Evolutionary conservation across 2,329 filamentous ascomycete genomes (phyloP).

Genomic region (Alternaria sp.): DNA sequence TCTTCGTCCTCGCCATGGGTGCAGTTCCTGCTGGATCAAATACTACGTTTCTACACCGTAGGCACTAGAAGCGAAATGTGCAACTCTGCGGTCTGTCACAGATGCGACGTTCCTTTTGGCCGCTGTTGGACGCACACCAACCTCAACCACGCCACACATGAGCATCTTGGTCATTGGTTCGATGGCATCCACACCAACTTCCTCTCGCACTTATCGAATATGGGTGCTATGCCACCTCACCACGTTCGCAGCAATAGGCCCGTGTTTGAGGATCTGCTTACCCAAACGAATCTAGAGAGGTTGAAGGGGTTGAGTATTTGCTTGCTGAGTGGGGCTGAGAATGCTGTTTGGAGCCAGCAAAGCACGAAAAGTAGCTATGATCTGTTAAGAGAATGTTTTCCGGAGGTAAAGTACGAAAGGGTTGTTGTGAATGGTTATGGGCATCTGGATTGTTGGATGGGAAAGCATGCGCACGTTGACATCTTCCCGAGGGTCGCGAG

Average conservation of each 20-base stretch:
- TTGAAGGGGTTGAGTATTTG: neutral
- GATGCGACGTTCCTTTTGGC: conserved; percentile 68
- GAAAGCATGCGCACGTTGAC: neutral
- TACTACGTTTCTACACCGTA: too few species aligned
- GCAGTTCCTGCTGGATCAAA: too few species aligned
- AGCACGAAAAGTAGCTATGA: neutral
- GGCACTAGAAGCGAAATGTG: too few species aligned
- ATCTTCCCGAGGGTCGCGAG: neutral
- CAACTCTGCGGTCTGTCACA: conserved; percentile 51
- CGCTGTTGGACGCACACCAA: conserved; percentile 70
- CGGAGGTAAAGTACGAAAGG: neutral
- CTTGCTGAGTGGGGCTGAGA: neutral
- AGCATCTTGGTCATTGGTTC: conserved; percentile 6
- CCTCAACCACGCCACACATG: conserved; percentile 71
- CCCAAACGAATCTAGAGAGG: too few species aligned
- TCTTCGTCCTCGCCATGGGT: too few species aligned
- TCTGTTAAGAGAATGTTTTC: neutral
- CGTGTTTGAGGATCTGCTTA: too few species aligned
- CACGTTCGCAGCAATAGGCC: too few species aligned
- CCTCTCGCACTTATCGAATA: neutral
- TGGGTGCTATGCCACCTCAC: too few species aligned
- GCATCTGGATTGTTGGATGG: neutral
- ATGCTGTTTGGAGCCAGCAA: neutral
- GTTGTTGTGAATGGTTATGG: neutral
- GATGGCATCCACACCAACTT: neutral